Conservation (phyloP, 495 filamentous ascomycete species). For the Neurospora sp. region DNA sequence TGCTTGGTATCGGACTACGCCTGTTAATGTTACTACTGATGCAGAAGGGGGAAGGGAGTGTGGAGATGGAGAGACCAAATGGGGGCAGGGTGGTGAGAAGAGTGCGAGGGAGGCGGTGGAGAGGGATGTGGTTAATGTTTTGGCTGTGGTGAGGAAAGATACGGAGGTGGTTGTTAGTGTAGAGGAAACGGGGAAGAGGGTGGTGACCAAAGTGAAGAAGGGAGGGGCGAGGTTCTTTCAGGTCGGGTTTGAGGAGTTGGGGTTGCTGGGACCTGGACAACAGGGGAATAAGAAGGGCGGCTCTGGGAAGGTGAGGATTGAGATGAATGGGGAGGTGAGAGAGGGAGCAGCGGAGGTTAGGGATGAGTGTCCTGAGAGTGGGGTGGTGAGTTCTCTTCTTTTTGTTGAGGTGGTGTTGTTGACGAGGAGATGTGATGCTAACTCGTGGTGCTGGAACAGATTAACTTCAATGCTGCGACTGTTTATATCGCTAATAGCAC, state of each 20-base stretch:
- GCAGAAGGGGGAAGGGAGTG: background rate
- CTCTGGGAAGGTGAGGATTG: background rate
- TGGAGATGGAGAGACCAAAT: slow-evolving; percentile 3
- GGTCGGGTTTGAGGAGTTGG: background rate
- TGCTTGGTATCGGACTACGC: slow-evolving; percentile 8
- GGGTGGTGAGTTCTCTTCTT: background rate
- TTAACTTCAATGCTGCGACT: background rate
- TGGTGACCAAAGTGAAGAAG: background rate
- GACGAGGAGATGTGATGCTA: background rate
- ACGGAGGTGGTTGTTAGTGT: background rate
- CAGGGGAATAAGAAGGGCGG: background rate
- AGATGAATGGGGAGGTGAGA: background rate
- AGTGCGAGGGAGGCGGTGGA: slow-evolving; percentile 1
- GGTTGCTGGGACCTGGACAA: background rate
- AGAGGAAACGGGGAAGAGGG: background rate
- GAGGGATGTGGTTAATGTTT: slow-evolving; percentile 2
- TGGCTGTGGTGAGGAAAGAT: background rate
- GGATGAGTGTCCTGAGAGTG: background rate
- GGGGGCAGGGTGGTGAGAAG: slow-evolving; percentile 5
- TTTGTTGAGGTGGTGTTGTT: background rate
- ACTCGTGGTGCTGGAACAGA: background rate
- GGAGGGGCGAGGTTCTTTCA: background rate
- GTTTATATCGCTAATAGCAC: background rate
- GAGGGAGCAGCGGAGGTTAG: background rate
- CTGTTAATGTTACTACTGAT: background rate